phyloP scores from a whole-genome alignment of 2,329 filamentous ascomycete species.

The Scedosporium apiospermum region DNA sequence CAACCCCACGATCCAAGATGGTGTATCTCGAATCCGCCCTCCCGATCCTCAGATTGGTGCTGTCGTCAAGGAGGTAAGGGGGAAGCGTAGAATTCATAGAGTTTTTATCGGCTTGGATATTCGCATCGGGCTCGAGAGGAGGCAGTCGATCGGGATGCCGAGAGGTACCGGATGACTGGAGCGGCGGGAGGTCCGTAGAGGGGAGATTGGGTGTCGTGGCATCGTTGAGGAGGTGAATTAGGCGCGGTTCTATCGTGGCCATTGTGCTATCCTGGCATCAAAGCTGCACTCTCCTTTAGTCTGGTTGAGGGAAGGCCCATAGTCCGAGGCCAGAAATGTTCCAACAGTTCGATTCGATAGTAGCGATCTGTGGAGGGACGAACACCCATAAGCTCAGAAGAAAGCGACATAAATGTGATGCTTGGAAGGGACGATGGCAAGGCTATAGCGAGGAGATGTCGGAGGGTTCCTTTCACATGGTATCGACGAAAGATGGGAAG shows the following conservation, averaged over 20 bases:
- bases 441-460: not conserved
- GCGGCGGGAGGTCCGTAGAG: constrained; percentile 44
- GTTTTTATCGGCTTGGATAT: constrained; percentile 15
- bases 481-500: not conserved
- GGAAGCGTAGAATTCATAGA: not conserved
- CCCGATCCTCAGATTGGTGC: not conserved
- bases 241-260: constrained; percentile 58
- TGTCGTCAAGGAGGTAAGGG: constrained; percentile 1
- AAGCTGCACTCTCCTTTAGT: constrained; percentile 1
- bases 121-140: constrained; percentile 41
- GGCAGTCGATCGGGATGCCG: constrained; percentile 36
- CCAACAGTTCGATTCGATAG: not conserved
- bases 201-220: constrained; percentile 36
- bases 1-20: constrained; percentile 8
- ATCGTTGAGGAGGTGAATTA: constrained; percentile 56
- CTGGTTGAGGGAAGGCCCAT: not conserved
- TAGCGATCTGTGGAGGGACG: not conserved
- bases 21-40: constrained; percentile 11
- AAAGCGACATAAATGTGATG: not conserved
- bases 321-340: not conserved
- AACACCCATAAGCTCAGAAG: not conserved
- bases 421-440: not conserved
- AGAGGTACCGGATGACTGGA: constrained; percentile 31
- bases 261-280: constrained; percentile 29
- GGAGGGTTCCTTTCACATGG: not conserved